Base-by-base conservation (phyloP, 2,329 filamentous ascomycete species). In the Xylariaceae sp. region DNA sequence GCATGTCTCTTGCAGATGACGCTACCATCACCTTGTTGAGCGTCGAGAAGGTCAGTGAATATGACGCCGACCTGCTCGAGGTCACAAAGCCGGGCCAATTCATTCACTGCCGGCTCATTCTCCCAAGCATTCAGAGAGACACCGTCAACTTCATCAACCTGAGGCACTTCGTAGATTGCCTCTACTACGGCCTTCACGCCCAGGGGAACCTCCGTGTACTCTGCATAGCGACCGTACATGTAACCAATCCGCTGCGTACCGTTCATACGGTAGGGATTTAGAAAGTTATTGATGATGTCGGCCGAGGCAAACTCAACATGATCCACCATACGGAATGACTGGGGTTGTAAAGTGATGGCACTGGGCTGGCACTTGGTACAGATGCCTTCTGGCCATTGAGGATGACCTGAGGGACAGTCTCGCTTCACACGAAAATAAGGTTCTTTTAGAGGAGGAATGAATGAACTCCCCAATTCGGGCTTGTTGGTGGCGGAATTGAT, bases 331-430 rank as follows among this genome's bases (percentile, higher is more conserved):
- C 93, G 88, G 64, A 91, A 98, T 16, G 85, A 76, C 64, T 98
- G 93, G 4, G 89, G 89, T 60, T 97, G 90, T 39, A 98, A 71
- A 9, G 89, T 95, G 60, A 98, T 98, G 42, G 93, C 91, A 50
- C 91, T 95, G 7, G 93, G 93, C 61, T 98, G 94, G 56, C 93
- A 98, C 64, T 97, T 98, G 44, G 88, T 94, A 69, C 93, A 98
- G 51, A 98, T 97, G 13, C 93, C 93, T 55, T 94, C 89, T 3
- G 93, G 93, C 83, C 93, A 98, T 32, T 85, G 80, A 15, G 89
- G 85, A 65, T 98, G 93, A 2, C 93, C 93, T 0, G 89, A 90
- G 1, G 94, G 91, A 59, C 93, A 98, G 56, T 95, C 82, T 38
- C 78, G 82, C 63, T 82, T 86, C 45, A 98, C 91, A 54, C 91